Evolutionary conservation across 202 grass and related monocot species (phyloP).

Genomic region (Panicum hallii): DNA sequence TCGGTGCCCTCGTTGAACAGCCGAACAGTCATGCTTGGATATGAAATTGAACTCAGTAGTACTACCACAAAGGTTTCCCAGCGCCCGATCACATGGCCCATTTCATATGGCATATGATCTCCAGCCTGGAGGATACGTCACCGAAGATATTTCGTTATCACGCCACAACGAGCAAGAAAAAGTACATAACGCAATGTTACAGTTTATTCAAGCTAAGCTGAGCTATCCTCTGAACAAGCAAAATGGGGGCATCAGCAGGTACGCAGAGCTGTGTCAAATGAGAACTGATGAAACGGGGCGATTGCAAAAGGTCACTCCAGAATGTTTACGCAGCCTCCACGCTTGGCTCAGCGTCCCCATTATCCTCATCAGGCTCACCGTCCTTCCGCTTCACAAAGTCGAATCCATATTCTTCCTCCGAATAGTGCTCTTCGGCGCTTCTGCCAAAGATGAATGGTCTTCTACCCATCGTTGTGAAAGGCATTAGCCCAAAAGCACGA

Average conservation of each 20-base stretch:
- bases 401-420: conserved; percentile 51
- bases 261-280: background rate
- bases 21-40: background rate
- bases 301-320: background rate
- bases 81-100: background rate
- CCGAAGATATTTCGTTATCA: background rate
- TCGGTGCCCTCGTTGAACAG: background rate
- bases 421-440: conserved; percentile 62
- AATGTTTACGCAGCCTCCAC: conserved; percentile 31
- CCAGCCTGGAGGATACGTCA: conserved; percentile 17
- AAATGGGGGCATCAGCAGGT: conserved; percentile 13
- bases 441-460: conserved; percentile 78
- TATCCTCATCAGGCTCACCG: conserved; percentile 16
- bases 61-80: background rate
- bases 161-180: background rate
- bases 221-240: background rate
- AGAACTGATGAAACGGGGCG: background rate
- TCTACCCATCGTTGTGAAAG: conserved; percentile 92
- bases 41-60: background rate
- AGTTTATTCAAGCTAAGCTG: conserved; percentile 31
- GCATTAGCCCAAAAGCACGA: conserved; percentile 86
- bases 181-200: conserved; percentile 10
- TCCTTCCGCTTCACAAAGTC: conserved; percentile 36
- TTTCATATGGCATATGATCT: conserved; percentile 20
- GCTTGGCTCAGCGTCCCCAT: conserved; percentile 5